Evolutionary conservation across 2,329 filamentous ascomycete species (phyloP).

Genomic region (Amylocarpus encephaloides): DNA sequence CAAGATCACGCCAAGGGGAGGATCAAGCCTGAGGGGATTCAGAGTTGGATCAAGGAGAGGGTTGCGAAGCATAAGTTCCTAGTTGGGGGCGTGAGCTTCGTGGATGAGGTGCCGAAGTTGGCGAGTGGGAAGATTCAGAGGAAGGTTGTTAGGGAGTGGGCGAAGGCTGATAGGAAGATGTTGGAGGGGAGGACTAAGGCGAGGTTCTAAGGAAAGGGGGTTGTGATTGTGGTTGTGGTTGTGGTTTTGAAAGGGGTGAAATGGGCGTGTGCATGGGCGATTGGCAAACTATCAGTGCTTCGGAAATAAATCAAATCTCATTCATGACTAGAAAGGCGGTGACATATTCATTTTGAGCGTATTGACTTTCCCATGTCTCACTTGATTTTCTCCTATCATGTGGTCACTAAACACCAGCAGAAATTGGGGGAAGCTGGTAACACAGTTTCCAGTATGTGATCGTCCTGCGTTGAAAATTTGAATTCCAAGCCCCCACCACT

Average conservation of each 20-base stretch:
- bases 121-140: constrained; percentile 43
- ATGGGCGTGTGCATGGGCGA: background rate
- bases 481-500: too few species aligned
- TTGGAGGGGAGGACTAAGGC: constrained; percentile 20
- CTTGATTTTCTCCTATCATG: too few species aligned
- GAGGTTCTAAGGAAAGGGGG: constrained; percentile 10
- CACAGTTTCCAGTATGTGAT: too few species aligned
- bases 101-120: constrained; percentile 42
- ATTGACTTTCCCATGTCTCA: too few species aligned
- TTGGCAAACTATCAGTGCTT: too few species aligned
- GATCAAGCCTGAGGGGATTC: constrained; percentile 40
- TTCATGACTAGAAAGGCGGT: too few species aligned
- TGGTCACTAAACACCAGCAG: too few species aligned
- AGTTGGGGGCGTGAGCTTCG: constrained; percentile 42
- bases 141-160: constrained; percentile 21
- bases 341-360: too few species aligned
- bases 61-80: constrained; percentile 43
- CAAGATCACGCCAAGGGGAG: constrained; percentile 31
- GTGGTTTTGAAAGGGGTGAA: background rate
- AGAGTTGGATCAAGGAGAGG: constrained; percentile 34
- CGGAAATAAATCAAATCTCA: too few species aligned
- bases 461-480: too few species aligned
- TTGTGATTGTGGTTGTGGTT: background rate
- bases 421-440: too few species aligned
- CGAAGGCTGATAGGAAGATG: constrained; percentile 42